Evolutionary conservation across 2,329 filamentous ascomycete species (phyloP).

Genomic region (Claviceps sorghi): DNA sequence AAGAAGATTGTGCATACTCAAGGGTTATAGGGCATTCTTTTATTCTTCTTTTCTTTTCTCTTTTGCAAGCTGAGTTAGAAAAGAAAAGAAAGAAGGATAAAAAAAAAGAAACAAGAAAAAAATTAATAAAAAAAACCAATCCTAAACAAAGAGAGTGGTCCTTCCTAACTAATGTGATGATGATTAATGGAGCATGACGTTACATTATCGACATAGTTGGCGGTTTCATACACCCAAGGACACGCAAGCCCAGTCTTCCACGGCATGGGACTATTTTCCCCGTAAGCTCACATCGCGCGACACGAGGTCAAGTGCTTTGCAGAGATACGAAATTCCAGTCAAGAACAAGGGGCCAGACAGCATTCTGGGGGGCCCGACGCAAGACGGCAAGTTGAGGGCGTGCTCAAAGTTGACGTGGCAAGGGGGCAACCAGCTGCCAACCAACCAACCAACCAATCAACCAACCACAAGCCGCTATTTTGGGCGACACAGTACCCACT

Average conservation of each 20-base stretch:
- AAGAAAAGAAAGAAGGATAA: no score
- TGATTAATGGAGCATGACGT: not conserved
- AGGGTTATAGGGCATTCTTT: slow-evolving; percentile 5
- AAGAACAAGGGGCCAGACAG: not conserved
- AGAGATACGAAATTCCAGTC: not conserved
- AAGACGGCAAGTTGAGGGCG: not conserved
- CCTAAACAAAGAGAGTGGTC: not conserved
- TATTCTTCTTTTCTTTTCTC: not conserved
- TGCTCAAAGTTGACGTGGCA: not conserved
- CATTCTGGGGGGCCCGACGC: not conserved
- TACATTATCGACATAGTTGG: not conserved
- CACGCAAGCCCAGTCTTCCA: not conserved
- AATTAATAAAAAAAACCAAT: no score
- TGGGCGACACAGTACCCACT: not conserved
- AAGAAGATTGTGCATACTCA: slow-evolving; percentile 8
- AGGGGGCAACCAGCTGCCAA: not conserved
- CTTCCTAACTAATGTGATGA: not conserved
- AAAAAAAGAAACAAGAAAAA: no score
- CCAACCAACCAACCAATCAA: slow-evolving; percentile 1
- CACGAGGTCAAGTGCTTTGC: not conserved
- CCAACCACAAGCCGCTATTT: slow-evolving; percentile 2
- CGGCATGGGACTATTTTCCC: not conserved
- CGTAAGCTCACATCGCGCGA: not conserved
- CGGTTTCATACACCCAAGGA: not conserved
- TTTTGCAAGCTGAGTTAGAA: not conserved